Evolutionary conservation across 2,329 filamentous ascomycete genomes (phyloP), one percentile per base, ranked within the genome.

Genomic region (Rasamsonia emersonii): DNA sequence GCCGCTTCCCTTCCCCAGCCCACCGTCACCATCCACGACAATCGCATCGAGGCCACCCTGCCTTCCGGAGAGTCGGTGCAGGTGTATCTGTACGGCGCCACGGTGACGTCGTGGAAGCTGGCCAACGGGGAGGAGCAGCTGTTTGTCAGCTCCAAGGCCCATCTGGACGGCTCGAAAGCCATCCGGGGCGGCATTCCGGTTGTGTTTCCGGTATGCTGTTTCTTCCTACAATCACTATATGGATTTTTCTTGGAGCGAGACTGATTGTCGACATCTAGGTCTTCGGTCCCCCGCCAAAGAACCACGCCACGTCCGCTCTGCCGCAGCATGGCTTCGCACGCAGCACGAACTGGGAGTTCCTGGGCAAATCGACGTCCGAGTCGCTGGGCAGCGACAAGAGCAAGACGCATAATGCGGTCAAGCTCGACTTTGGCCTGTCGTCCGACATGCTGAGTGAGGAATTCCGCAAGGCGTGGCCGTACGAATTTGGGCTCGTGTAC

Each of bases 281-380:
- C 55, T 98, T 98, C 55, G 91, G 91, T 18, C 82, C 81, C 24
- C 76, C 82, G 9, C 79, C 83, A 32, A 70, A 79, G 44, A 79
- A 88, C 58, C 76, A 81, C 44, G 71, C 82, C n/a, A 91, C 86
- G 17, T 75, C 76, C 31, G 67, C 75, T 43, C 80, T 98, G 16
- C 80, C 88, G 3, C 88, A 95, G 64, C 91, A 96, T 65, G 91
- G 91, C 45, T 93, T 98, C 61, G 91, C 89, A 23, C 85, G 91
- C 47, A 88, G 75, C 52, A 83, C 80, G 27, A 75, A 75, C 41
- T 98, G 91, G 91, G 88, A 96, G 59, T 94, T 91, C 57, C 71
- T 98, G 31, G 88, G 88, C 32, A 65, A 62, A 46, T 61, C 58
- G 38, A 53, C 59, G 9, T 53, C 58, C 30, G 53, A 61, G 41